Evolutionary conservation across 176 grass and related monocot species (phyloP), one percentile per base, ranked within the genome.

Genomic region (Alopecurus myosuroides): DNA sequence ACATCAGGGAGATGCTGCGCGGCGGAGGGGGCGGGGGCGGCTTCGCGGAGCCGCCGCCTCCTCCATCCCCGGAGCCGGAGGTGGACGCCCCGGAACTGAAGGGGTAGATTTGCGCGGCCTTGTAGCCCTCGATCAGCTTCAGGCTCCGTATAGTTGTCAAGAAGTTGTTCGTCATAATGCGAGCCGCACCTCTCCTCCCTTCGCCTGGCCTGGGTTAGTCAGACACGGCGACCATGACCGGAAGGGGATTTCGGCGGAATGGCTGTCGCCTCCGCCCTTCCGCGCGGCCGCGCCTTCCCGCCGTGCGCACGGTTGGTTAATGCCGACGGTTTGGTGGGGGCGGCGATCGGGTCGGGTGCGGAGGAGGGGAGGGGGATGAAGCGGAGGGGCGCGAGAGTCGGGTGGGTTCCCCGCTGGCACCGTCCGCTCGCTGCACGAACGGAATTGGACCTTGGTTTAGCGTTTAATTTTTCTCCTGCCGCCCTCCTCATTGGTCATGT

Each of bases 71-170:
- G 3, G 83, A 77, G 53, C 80, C 80, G 1, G 91, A 90, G 0
- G 92, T 86, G 25, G 91, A 92, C 11, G 91, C 62, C 28, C 68
- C 61, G 4, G 84, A 64, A 73, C 82, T 83, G 60, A 90, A 82
- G 2, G 93, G 91, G 77, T 93, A 95, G 44, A 92, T 87, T 87
- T 92, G 96, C 18, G 73, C 85, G 23, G 89, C 86, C 51, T 95
- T 94, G 87, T 93, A 98, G 19, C 93, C 96, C 46, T 98, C 93
- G 60, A 98, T 92, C 69, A 98, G 82, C 85, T 98, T 98, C 28
- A 98, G 56, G 84, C 96, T 98, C 48, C 89, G 90, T 69, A 98
- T 95, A 30, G 91, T 94, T 23, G 97, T 99, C 74, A 99, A 58
- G 78, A 99, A 96, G 86, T 98, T 93, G 67, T 99, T 99, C 84